Percentiles rank a stretch among this genome's conserved stretches.
phyloP scores from a whole-genome alignment of 306 rosid genomes.

The Pueraria montana region DNA sequence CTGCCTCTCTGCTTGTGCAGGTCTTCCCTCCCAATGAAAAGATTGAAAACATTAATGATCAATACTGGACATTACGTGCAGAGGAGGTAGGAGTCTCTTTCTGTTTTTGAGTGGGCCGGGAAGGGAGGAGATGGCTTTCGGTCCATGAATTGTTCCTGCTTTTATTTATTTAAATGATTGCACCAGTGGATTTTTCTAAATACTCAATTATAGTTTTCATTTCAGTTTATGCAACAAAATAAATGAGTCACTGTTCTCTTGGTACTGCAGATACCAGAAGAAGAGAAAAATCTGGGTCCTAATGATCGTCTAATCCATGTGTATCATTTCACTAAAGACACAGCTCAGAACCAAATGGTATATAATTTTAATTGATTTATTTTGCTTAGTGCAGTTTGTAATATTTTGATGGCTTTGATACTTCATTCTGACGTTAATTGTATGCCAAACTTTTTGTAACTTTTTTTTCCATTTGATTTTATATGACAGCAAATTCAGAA shows the following conservation, averaged over 20 bases:
- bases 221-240: constrained; percentile 30
- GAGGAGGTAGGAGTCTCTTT: constrained; percentile 75
- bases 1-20: constrained; percentile 57
- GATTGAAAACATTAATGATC: constrained; percentile 91
- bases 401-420: constrained; percentile 29
- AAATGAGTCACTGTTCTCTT: neutral
- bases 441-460: neutral
- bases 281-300: constrained; percentile 83
- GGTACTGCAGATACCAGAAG: constrained; percentile 76
- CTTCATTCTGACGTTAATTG: neutral
- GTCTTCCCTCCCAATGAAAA: constrained; percentile 85
- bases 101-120: constrained; percentile 8
- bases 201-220: neutral
- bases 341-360: constrained; percentile 85
- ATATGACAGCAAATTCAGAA: constrained; percentile 80
- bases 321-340: constrained; percentile 88
- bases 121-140: neutral
- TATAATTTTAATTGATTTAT: constrained; percentile 24
- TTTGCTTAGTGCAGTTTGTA: constrained; percentile 28
- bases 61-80: constrained; percentile 94
- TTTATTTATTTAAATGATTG: constrained; percentile 31
- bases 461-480: constrained; percentile 38
- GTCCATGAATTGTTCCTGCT: constrained; percentile 36
- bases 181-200: neutral
- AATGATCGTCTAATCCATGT: constrained; percentile 86